These are phyloP conservation scores for Malassezia brasiliensis DNA, from an alignment of 1,284 basidiomycete genomes.

Conservation along the genomic window DNA sequence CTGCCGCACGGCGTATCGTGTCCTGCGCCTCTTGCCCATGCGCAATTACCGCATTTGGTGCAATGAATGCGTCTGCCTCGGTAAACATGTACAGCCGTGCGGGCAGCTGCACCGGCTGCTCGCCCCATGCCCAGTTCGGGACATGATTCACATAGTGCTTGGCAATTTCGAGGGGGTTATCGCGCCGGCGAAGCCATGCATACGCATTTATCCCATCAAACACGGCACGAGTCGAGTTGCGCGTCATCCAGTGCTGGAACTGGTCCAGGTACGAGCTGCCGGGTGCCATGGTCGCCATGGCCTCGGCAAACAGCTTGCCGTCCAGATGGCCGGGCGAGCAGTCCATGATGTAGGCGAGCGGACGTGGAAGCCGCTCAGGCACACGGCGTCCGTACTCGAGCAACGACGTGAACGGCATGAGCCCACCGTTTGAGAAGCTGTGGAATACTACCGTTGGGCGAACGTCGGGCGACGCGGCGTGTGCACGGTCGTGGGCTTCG, in stretches of 20 bases:
- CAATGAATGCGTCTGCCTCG: conserved; percentile 2
- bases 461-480: neutral
- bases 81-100: conserved; percentile 9
- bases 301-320: neutral
- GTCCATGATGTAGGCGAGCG: conserved; percentile 1
- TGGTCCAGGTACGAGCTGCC: neutral
- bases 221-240: neutral
- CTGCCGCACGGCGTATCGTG: neutral
- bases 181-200: neutral
- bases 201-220: neutral
- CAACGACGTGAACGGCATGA: neutral
- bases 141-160: neutral
- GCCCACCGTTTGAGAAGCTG: conserved; percentile 17
- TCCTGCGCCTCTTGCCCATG: neutral
- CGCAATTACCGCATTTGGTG: neutral
- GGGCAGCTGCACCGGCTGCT: neutral
- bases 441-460: conserved; percentile 8
- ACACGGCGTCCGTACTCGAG: neutral
- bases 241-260: neutral
- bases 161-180: neutral
- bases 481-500: neutral
- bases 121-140: neutral
- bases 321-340: neutral
- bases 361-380: neutral
- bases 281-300: neutral